Conservation (phyloP, 441 rosid genomes). For the Geranium incanum region DNA sequence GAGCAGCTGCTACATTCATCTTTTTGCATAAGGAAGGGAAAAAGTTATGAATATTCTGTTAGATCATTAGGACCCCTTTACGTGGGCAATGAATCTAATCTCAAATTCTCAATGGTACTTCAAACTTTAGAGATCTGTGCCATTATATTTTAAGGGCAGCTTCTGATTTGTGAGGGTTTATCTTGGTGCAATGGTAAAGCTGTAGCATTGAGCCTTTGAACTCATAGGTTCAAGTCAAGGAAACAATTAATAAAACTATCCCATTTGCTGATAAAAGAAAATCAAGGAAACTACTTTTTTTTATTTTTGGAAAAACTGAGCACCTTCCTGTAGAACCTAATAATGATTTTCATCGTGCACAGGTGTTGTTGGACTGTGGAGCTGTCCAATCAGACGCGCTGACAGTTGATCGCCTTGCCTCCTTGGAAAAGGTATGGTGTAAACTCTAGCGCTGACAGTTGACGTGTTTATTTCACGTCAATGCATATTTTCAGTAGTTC, state of each 20-base stretch:
- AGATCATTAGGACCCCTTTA: not conserved
- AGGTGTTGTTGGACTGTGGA: slow-evolving; percentile 92
- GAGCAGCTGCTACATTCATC: not conserved
- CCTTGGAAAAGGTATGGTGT: slow-evolving; percentile 63
- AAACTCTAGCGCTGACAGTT: not conserved
- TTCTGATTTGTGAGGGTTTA: not conserved
- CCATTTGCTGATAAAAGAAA: too few relatives aligned
- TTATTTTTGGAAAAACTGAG: not conserved
- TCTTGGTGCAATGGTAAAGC: not conserved
- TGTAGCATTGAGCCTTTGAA: not conserved
- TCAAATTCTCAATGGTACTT: not conserved
- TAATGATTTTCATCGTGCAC: not conserved
- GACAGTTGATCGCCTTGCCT: slow-evolving; percentile 97
- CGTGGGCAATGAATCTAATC: not conserved
- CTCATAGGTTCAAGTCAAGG: not conserved
- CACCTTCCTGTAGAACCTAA: not conserved
- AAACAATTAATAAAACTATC: not conserved
- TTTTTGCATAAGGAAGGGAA: not conserved
- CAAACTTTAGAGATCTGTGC: not conserved
- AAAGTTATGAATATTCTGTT: not conserved
- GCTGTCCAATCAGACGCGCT: slow-evolving; percentile 98
- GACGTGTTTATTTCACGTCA: not conserved
- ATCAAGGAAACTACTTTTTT: not conserved
- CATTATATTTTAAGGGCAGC: not conserved
- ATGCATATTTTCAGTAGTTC: not conserved